A percentile compares a stretch with the other conserved stretches of the same genome.
Evolutionary conservation across 768 basidiomycete genomes (phyloP).

Genomic region (Trametes gibbosa): DNA sequence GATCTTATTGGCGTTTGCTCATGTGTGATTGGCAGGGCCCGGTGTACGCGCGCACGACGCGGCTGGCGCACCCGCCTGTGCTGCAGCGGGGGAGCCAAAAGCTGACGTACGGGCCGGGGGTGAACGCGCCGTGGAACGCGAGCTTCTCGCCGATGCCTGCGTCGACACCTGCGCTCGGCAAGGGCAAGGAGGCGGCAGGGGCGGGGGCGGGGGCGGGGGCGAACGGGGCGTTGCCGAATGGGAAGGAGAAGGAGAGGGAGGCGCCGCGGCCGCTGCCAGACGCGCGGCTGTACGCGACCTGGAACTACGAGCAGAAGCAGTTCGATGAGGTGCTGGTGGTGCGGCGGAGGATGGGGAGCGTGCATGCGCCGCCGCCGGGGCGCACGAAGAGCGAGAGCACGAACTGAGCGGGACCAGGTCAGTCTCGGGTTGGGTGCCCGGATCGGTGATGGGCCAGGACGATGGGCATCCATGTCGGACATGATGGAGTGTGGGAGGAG

Average conservation of each 20-base stretch:
- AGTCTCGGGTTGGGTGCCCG: neutral
- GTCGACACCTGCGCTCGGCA: constrained; percentile 19
- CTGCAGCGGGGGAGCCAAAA: constrained; percentile 48
- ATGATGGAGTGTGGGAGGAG: neutral
- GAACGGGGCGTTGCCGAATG: constrained; percentile 25
- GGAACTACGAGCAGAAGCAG: constrained; percentile 47
- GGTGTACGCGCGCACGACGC: constrained; percentile 57
- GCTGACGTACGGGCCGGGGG: constrained; percentile 39
- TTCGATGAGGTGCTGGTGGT: constrained; percentile 37
- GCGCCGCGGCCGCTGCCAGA: constrained; percentile 40
- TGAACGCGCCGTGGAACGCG: constrained; percentile 46
- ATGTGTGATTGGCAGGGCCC: constrained; percentile 35
- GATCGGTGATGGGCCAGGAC: neutral
- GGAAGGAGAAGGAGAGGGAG: constrained; percentile 28
- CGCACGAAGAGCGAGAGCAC: constrained; percentile 9
- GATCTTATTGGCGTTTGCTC: too few species aligned
- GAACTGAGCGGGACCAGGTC: neutral
- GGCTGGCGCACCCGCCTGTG: constrained; percentile 63
- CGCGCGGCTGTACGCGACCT: constrained; percentile 49
- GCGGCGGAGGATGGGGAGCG: constrained; percentile 29
- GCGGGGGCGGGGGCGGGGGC: constrained; percentile 12
- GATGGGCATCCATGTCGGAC: neutral
- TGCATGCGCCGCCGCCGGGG: constrained; percentile 18
- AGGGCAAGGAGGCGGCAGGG: constrained; percentile 27
- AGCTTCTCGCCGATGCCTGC: constrained; percentile 24